Evolutionary conservation across 306 rosid genomes (phyloP).

Genomic region (Sophora flavescens): DNA sequence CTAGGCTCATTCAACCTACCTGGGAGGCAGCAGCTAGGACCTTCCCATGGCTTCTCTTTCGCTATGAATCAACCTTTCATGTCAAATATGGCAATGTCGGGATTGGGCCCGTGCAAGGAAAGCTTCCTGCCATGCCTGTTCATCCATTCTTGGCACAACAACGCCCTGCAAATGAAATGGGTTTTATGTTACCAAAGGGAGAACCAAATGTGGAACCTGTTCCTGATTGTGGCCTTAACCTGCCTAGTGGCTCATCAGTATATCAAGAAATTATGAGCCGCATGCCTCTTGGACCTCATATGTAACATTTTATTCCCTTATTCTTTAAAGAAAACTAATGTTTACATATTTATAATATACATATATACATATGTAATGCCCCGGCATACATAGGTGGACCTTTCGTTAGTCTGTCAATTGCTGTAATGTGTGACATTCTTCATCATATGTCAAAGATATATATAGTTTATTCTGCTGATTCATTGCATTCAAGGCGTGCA

Average conservation of each 20-base stretch:
- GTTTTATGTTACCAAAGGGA: conserved; percentile 83
- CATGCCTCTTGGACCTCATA: conserved; percentile 93
- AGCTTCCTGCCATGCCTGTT: conserved; percentile 67
- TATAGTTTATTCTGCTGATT: conserved; percentile 41
- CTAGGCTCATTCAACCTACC: conserved; percentile 66
- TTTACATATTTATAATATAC: conserved; percentile 36
- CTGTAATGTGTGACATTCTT: conserved; percentile 45
- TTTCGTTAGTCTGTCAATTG: conserved; percentile 29
- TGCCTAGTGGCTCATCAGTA: conserved; percentile 67
- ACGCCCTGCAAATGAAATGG: conserved; percentile 62
- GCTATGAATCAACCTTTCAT: conserved; percentile 76
- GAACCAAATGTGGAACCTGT: conserved; percentile 78
- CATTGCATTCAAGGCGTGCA: conserved; percentile 24
- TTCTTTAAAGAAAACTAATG: conserved; percentile 52
- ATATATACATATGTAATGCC: conserved; percentile 45
- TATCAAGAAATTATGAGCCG: conserved; percentile 87
- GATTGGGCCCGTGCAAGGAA: conserved; percentile 64
- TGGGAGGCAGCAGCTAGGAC: conserved; percentile 78
- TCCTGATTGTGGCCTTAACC: conserved; percentile 66
- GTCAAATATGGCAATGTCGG: conserved; percentile 72
- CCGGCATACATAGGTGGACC: conserved; percentile 48
- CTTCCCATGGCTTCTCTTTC: conserved; percentile 70
- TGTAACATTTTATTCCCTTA: conserved; percentile 56
- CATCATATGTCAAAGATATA: conserved; percentile 43
- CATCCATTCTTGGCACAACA: conserved; percentile 74